Base-by-base conservation (phyloP, 2,329 filamentous ascomycete genomes). In the Diaporthe ampelina region DNA sequence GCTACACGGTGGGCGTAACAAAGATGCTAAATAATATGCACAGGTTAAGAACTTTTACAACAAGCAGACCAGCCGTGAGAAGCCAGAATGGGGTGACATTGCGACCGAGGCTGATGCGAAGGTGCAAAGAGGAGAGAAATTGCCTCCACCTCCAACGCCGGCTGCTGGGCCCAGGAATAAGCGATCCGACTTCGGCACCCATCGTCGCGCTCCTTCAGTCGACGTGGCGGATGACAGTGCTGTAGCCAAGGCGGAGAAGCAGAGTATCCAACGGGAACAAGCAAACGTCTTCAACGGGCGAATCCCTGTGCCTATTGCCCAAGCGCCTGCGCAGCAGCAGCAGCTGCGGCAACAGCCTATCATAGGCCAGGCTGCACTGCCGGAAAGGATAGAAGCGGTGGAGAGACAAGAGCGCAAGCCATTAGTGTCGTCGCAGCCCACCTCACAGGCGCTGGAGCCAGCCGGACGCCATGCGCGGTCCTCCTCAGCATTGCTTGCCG, bases 31-130 rank as follows among this genome's bases (percentile, higher is more conserved):
- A 78, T 77, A 76, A 74, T 26, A 26, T 76, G 61, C 73, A 77
- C 79, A 92, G 91, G 91, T 93, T 32, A 92, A 93, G 79, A 94
- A 94, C 78, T 93, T 92, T 79, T 93, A 90, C 77, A 86, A 91
- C 6, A 89, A 92, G 78, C 91, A 79, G 91, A 92, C 77, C 86
- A n/a, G 48, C 63, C 88, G 75, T 84, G 85, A 80, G 52, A 90
- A 90, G 77, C 82, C 84, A 3, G 90, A 92, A 68, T 93, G 90
- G 88, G 90, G 91, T 75, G 82, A 82, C 8, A 87, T 93, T 74
- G 90, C 91, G 1, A 84, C 84, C 68, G 90, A 92, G 59, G 91
- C 92, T 21, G 90, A 93, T 76, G 84, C 82, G 35, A 91, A 90
- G 81, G 86, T 85, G 70, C 77, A 79, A 11, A 83, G 88, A 70